Evolutionary conservation across 345 rosid species (phyloP), one percentile per base, ranked within the genome.

Genomic region (Eucalyptus marginata): DNA sequence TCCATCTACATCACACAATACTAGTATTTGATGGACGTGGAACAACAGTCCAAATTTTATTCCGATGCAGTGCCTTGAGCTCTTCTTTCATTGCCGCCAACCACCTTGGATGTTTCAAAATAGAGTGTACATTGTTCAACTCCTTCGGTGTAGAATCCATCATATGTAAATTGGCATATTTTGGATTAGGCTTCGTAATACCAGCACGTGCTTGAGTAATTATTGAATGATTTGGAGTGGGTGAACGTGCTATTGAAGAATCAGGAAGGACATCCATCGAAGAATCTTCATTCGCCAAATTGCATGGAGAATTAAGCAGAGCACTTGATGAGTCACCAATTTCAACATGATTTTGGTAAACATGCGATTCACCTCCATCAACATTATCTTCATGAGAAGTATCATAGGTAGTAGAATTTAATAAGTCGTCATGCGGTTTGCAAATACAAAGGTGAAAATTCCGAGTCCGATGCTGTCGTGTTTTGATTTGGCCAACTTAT

Each of bases 381-480:
- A 31, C 18, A 36, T 31, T 66, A 18, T 31, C 79, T 31, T 31
- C 79, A 66, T 16, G 43, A 66, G 79, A 66, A 31, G 22, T 31
- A 31, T 31, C 79, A 66, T 31, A 9, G 20, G 43, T 31, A 31
- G 79, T 10, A 66, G 36, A 66, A 66, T 31, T 66, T n/a, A 31
- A 31, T 66, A 66, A 66, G 43, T 16, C 7, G 5, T 66, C 18
- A 8, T 33, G 10, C 1, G 1, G 22, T 66, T 66, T 66, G 40
- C 79, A 68, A 31, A 68, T 68, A 68, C 43, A 31, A 68, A 31
- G 24, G 20, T 31, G 43, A 68, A 68, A 68, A 31, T 68, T 68
- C 6, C 1, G 0, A 68, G 43, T 68, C 0, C 2, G 6, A 9
- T 0, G 6, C 0, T 16, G 7, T 68, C 3, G 20, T 68, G 22